A percentile compares a stretch with the other conserved stretches of the same genome.
Conservation (phyloP, 2,329 filamentous ascomycete genomes). For the Teratosphaeriaceae sp. region DNA sequence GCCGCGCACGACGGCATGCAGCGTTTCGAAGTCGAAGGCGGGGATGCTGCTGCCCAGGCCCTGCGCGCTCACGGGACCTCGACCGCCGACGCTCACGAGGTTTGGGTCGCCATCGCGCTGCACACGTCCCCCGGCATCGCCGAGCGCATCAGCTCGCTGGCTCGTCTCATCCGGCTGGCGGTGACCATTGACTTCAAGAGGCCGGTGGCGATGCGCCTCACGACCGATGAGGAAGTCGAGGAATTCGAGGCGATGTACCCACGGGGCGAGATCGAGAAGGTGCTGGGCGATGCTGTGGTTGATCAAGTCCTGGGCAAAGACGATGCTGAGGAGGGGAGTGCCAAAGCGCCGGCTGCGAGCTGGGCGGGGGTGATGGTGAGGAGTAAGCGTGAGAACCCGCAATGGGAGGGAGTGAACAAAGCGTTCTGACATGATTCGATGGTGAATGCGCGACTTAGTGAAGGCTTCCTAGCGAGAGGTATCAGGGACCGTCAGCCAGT, state of each 20-base stretch:
- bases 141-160: constrained; percentile 36
- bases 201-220: constrained; percentile 7
- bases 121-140: constrained; percentile 40
- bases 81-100: constrained; percentile 29
- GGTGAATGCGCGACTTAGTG: neutral
- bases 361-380: constrained; percentile 20
- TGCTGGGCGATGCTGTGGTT: constrained; percentile 37
- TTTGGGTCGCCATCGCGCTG: constrained; percentile 41
- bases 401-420: constrained; percentile 21
- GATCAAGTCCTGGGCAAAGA: constrained; percentile 28
- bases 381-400: constrained; percentile 14
- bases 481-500: neutral
- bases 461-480: neutral
- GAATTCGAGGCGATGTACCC: constrained; percentile 27
- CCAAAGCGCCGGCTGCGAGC: constrained; percentile 33
- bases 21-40: constrained; percentile 42
- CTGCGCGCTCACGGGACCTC: constrained; percentile 18
- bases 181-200: constrained; percentile 35
- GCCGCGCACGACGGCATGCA: constrained; percentile 25
- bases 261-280: constrained; percentile 37
- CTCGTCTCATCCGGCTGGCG: constrained; percentile 32
- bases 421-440: constrained; percentile 15
- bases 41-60: constrained; percentile 33
- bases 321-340: constrained; percentile 14
- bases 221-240: constrained; percentile 14